Conservation (phyloP, 2,329 filamentous ascomycete genomes). For the Aspergillus fijiensis region DNA sequence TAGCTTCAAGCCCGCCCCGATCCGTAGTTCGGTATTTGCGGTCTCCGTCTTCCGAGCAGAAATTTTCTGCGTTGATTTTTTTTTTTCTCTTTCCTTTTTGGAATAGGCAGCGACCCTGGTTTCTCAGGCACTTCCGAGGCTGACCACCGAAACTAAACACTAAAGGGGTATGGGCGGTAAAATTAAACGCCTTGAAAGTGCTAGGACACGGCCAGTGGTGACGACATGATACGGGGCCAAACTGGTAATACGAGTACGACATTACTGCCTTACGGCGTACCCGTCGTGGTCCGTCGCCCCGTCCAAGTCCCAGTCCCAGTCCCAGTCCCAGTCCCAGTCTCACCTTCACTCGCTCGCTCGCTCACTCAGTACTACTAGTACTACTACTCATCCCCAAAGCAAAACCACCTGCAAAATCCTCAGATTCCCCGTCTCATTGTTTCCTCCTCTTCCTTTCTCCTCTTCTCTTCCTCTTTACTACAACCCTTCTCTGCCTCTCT, state of each 20-base stretch:
- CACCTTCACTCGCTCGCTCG: constrained; percentile 2
- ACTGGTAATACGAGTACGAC: constrained; percentile 32
- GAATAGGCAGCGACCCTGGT: neutral
- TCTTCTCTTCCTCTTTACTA: constrained; percentile 3
- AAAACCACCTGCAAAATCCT: constrained; percentile 14
- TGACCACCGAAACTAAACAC: neutral
- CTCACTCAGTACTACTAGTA: too few species aligned
- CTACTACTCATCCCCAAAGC: neutral
- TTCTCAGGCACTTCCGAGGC: constrained; percentile 12
- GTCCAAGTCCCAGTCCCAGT: constrained; percentile 5
- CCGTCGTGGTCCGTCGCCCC: constrained; percentile 22
- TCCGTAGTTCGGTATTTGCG: constrained; percentile 1
- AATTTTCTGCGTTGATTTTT: constrained; percentile 9
- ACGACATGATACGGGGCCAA: constrained; percentile 27
- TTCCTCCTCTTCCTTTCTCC: constrained; percentile 17
- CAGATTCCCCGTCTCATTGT: constrained; percentile 11
- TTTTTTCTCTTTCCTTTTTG: neutral
- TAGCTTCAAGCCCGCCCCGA: neutral
- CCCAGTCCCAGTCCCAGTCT: neutral
- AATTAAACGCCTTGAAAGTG: neutral
- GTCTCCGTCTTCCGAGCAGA: constrained; percentile 5
- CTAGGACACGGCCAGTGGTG: constrained; percentile 20
- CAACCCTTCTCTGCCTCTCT: constrained; percentile 15
- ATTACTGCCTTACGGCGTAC: constrained; percentile 11
- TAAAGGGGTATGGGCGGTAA: neutral